phyloP scores from a whole-genome alignment of 1,284 basidiomycete genomes.

The Ustilago curta region DNA sequence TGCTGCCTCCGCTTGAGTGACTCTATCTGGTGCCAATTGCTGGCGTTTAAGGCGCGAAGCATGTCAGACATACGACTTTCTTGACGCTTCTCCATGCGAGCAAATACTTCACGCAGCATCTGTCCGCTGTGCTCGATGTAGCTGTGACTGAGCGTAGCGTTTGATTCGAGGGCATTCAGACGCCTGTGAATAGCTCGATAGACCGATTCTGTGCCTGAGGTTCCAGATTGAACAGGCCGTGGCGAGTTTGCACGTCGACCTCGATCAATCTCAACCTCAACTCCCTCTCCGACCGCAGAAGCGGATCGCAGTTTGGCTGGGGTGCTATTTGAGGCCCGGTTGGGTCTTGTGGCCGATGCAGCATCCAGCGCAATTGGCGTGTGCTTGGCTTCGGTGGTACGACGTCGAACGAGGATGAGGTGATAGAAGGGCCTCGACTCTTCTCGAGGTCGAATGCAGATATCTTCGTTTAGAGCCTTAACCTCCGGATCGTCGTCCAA shows the following conservation, averaged over 20 bases:
- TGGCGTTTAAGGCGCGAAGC: slow-evolving; percentile 73
- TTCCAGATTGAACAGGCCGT: slow-evolving; percentile 9
- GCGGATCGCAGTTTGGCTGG: not conserved
- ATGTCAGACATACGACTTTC: slow-evolving; percentile 74
- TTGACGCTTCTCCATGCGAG: slow-evolving; percentile 75
- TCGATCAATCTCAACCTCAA: slow-evolving; percentile 13
- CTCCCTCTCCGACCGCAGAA: not conserved
- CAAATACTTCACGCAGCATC: slow-evolving; percentile 80
- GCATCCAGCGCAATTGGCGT: not conserved
- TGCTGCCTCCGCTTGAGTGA: slow-evolving; percentile 51
- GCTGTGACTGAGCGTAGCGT: slow-evolving; percentile 84
- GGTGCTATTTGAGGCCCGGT: not conserved
- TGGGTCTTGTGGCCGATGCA: not conserved
- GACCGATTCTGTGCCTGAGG: slow-evolving; percentile 77
- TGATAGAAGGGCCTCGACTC: slow-evolving; percentile 15
- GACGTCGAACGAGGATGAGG: not conserved
- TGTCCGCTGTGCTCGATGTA: slow-evolving; percentile 92
- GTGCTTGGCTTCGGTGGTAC: not conserved
- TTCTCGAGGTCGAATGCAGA: slow-evolving; percentile 11
- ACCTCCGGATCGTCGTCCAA: slow-evolving; percentile 18
- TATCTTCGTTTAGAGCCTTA: not conserved
- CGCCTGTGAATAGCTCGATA: slow-evolving; percentile 97
- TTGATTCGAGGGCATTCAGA: slow-evolving; percentile 84
- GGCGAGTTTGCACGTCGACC: slow-evolving; percentile 17
- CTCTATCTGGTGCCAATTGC: slow-evolving; percentile 72